Evolutionary conservation across 176 grass and related monocot species (phyloP).

Genomic region (bread wheat (Triticum aestivum)): IWGSC_CS_RefSeq_v2.1 NC_057797.1:723580194-723580693

Average conservation of each 20-base stretch:
- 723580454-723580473: not conserved
- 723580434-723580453: not conserved
- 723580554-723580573: not conserved
- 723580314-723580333: not conserved
- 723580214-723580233: not conserved
- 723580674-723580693: not conserved
- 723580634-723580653: not conserved
- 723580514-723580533: not conserved
- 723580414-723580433: not conserved
- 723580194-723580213: not conserved
- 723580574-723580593: not conserved
- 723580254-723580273: not conserved
- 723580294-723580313: slow-evolving; percentile 4
- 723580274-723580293: not conserved
- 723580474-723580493: not conserved
- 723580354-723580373: not conserved
- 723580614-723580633: not conserved
- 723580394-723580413: not conserved
- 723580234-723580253: not conserved
- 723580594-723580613: not conserved
- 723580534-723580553: not conserved
- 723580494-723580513: not conserved
- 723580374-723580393: not conserved
- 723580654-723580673: not conserved
- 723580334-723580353: slow-evolving; percentile 3